Conservation (phyloP, 2,329 filamentous ascomycete genomes). For the Colletotrichum lindemuthianum region DNA sequence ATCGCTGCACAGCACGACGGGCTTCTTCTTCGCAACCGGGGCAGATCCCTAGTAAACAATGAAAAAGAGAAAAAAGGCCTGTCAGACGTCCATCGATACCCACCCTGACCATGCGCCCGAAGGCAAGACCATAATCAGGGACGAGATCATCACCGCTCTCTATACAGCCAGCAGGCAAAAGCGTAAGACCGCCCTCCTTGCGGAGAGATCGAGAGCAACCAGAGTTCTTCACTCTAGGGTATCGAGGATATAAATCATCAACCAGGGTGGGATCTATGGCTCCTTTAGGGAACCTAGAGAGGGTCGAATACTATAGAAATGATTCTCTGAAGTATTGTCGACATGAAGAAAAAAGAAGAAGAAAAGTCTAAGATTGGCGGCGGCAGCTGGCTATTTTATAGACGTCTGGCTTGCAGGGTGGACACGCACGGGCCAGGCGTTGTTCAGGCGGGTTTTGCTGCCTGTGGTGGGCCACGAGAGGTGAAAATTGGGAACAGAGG, state of each 20-base stretch:
- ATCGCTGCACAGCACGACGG: not conserved
- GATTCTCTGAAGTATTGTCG: constrained; percentile 83
- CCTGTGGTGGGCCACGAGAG: constrained; percentile 13
- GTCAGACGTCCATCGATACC: constrained; percentile 92
- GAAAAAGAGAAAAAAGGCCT: constrained; percentile 70
- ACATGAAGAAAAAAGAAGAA: constrained; percentile 63
- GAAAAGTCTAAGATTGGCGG: constrained; percentile 47
- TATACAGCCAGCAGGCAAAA: constrained; percentile 67
- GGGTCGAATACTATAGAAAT: constrained; percentile 98
- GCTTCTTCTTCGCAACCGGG: constrained; percentile 62
- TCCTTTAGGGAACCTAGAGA: constrained; percentile 92
- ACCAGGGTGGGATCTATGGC: constrained; percentile 95
- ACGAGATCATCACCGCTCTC: constrained; percentile 94
- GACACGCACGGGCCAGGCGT: constrained; percentile 13
- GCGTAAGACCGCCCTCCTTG: constrained; percentile 66
- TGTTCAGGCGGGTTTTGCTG: not conserved
- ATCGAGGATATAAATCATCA: constrained; percentile 92
- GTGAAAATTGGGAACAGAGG: constrained; percentile 22
- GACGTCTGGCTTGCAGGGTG: not conserved
- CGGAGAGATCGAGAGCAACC: constrained; percentile 69
- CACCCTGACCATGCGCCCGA: constrained; percentile 82
- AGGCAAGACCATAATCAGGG: constrained; percentile 77
- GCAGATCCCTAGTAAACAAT: constrained; percentile 60
- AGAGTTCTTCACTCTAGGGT: constrained; percentile 85
- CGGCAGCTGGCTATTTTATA: constrained; percentile 53